Evolutionary conservation across 1,284 basidiomycete species (phyloP).

Genomic region (Microbotryomycetes sp.): DNA sequence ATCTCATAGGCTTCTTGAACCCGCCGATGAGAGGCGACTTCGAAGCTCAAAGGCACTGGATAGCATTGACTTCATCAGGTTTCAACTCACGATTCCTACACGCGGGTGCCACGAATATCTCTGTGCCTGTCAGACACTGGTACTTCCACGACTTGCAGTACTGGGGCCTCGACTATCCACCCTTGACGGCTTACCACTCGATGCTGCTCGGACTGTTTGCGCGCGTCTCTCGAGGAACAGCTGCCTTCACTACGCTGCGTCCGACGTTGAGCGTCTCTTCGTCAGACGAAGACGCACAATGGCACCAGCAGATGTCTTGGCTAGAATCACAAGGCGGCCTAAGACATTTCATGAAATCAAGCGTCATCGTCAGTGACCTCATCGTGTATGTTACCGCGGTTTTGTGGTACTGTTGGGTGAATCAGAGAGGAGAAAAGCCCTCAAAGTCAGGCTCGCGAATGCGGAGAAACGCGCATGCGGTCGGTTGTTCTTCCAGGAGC

Average conservation of each 20-base stretch:
- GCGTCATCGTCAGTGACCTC: constrained; percentile 62
- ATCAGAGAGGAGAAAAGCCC: constrained; percentile 50
- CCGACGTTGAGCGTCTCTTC: constrained; percentile 19
- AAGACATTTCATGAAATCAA: constrained; percentile 71
- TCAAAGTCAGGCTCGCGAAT: constrained; percentile 5
- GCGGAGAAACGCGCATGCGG: constrained; percentile 16
- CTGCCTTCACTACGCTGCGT: constrained; percentile 24
- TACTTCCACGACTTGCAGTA: constrained; percentile 77
- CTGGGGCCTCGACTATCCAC: constrained; percentile 90
- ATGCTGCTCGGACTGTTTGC: constrained; percentile 65
- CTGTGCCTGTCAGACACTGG: constrained; percentile 67
- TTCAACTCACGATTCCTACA: not conserved
- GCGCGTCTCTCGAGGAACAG: constrained; percentile 3
- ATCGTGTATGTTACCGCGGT: constrained; percentile 70
- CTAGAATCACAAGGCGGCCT: constrained; percentile 41
- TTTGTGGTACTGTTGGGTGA: constrained; percentile 46
- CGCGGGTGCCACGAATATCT: constrained; percentile 39
- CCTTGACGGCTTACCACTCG: constrained; percentile 78
- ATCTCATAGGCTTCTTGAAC: constrained; percentile 55
- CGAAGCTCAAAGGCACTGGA: constrained; percentile 91
- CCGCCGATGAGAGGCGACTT: constrained; percentile 86
- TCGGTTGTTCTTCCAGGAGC: not conserved
- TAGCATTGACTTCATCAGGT: constrained; percentile 59
- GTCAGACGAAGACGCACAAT: constrained; percentile 11
- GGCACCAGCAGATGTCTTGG: constrained; percentile 17